Conservation (phyloP, 306 rosid genomes). For the Argentina anserina region DNA sequence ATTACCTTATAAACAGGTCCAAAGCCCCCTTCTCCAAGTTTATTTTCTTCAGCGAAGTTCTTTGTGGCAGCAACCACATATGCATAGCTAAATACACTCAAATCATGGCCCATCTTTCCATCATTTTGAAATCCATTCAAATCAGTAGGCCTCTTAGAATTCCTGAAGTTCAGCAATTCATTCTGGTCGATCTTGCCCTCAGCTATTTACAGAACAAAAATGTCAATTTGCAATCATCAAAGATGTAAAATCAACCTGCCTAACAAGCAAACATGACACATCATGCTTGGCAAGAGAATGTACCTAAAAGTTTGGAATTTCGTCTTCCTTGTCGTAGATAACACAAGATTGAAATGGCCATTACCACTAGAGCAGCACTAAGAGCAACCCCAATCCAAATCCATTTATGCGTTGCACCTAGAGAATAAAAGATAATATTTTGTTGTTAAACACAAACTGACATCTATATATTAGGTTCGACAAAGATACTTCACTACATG, state of each 20-base stretch:
- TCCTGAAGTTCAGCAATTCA: background rate
- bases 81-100: conserved; percentile 8
- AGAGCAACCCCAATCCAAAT: background rate
- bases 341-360: background rate
- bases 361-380: background rate
- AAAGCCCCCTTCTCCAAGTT: conserved; percentile 37
- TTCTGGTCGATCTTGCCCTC: background rate
- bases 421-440: background rate
- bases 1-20: conserved; percentile 36
- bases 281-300: background rate
- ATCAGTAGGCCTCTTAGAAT: background rate
- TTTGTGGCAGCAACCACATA: conserved; percentile 22
- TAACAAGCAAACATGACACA: background rate
- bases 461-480: background rate
- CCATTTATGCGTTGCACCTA: background rate
- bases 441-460: background rate
- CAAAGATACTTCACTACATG: background rate
- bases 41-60: conserved; percentile 19
- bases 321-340: background rate
- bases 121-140: no score
- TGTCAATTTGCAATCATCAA: background rate
- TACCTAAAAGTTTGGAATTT: background rate
- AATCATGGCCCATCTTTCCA: background rate
- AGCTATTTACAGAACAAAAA: background rate
- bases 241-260: background rate